Percentiles rank a stretch among this genome's conserved stretches.
Evolutionary conservation across 2,329 filamentous ascomycete genomes (phyloP).

Genomic region (Colletotrichum camelliae): DNA sequence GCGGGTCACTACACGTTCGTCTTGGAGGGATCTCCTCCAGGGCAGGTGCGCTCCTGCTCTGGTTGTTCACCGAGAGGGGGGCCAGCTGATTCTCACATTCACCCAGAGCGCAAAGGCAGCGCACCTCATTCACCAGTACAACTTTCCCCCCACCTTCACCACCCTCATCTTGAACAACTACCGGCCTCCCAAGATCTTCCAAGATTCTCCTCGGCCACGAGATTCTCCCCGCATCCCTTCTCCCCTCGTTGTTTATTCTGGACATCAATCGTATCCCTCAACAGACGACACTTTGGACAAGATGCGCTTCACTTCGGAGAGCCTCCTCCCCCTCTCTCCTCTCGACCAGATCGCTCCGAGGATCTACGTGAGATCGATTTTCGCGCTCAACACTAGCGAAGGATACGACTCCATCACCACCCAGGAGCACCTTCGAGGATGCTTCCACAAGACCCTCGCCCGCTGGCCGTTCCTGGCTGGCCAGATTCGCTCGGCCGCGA

Average conservation of each 20-base stretch:
- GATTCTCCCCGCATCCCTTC: not conserved
- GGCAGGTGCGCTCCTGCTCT: not conserved
- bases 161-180: not conserved
- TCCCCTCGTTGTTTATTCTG: not conserved
- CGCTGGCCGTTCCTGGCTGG: slow-evolving; percentile 14
- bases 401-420: not conserved
- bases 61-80: not conserved
- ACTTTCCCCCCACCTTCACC: not conserved
- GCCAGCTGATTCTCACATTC: not conserved
- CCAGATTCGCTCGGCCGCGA: not conserved
- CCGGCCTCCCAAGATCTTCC: not conserved
- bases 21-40: not conserved
- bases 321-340: not conserved
- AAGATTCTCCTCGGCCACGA: not conserved
- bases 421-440: not conserved
- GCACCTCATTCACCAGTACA: not conserved
- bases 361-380: slow-evolving; percentile 7
- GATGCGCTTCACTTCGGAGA: not conserved
- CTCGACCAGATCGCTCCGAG: slow-evolving; percentile 17
- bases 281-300: rapidly evolving
- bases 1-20: not conserved
- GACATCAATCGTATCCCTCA: rapidly evolving
- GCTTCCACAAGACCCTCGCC: not conserved
- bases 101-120: not conserved
- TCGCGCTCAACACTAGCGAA: not conserved